Evolutionary conservation across 2,329 filamentous ascomycete genomes (phyloP).

Genomic region (Fusarium hostae): DNA sequence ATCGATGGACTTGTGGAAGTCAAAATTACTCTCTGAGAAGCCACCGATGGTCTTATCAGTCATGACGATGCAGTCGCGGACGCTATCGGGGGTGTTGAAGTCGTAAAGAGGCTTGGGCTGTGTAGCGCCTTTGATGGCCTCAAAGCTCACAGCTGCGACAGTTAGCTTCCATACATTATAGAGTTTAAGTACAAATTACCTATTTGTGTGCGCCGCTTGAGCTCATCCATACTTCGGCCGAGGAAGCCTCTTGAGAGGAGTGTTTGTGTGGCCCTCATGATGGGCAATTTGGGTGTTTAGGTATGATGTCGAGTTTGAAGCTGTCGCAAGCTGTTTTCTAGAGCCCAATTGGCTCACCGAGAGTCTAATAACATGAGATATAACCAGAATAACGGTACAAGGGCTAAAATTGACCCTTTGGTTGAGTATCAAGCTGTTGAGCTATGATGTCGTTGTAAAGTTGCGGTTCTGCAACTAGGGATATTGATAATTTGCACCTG

Average conservation of each 20-base stretch:
- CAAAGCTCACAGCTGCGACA: slow-evolving; percentile 71
- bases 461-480: slow-evolving; percentile 1
- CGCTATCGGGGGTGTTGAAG: slow-evolving; percentile 64
- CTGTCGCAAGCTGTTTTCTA: slow-evolving; percentile 20
- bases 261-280: slow-evolving; percentile 61
- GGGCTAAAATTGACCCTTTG: not conserved
- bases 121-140: slow-evolving; percentile 73
- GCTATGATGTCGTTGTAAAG: slow-evolving; percentile 5
- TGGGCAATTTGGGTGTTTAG: slow-evolving; percentile 16
- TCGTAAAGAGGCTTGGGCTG: slow-evolving; percentile 72
- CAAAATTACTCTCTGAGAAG: slow-evolving; percentile 78
- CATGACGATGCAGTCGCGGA: slow-evolving; percentile 77
- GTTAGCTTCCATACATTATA: not conserved
- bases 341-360: slow-evolving; percentile 48
- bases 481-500: slow-evolving; percentile 19
- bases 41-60: slow-evolving; percentile 89
- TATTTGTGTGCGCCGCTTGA: slow-evolving; percentile 66
- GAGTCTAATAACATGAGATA: slow-evolving; percentile 38
- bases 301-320: not conserved
- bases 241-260: slow-evolving; percentile 64
- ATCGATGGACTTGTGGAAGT: slow-evolving; percentile 58
- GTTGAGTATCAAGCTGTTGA: not conserved
- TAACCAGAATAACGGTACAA: not conserved
- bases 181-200: slow-evolving; percentile 50
- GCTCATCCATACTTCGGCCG: slow-evolving; percentile 68